phyloP scores from a whole-genome alignment of 2,329 filamentous ascomycete genomes.

The Zymoseptoria tritici region DNA sequence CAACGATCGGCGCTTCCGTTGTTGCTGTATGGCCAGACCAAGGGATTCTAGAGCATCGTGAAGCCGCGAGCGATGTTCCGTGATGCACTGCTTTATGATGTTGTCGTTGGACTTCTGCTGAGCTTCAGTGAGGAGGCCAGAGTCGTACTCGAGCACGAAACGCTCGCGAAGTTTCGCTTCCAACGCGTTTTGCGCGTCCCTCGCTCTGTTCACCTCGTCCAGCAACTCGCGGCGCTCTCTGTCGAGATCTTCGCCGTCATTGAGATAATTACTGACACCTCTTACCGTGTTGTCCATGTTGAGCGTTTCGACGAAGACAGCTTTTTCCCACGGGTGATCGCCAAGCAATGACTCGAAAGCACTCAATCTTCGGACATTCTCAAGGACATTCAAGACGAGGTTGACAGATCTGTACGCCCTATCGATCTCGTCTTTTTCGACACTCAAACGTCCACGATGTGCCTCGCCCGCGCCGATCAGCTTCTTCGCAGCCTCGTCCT shows the following conservation, averaged over 20 bases:
- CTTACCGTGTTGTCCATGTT: neutral
- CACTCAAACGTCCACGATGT: neutral
- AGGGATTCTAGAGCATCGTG: neutral
- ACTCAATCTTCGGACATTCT: neutral
- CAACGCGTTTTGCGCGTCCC: neutral
- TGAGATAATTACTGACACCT: neutral
- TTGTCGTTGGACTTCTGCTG: neutral
- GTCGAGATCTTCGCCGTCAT: neutral
- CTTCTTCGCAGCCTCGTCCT: neutral
- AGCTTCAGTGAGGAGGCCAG: neutral
- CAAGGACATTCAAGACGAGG: neutral
- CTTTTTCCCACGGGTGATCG: conserved; percentile 2
- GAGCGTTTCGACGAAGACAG: conserved; percentile 1
- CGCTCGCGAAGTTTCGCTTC: neutral
- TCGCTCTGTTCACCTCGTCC: neutral
- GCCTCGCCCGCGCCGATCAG: neutral
- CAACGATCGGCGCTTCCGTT: neutral
- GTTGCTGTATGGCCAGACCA: neutral
- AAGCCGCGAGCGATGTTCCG: neutral
- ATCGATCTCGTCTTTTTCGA: neutral
- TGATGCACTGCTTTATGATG: neutral
- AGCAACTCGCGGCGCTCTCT: neutral
- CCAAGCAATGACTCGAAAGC: conserved; percentile 5
- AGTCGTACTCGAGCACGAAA: neutral
- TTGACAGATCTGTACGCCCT: neutral